Conservation (phyloP, 768 basidiomycete species). For the Auricularia heimuer region DNA sequence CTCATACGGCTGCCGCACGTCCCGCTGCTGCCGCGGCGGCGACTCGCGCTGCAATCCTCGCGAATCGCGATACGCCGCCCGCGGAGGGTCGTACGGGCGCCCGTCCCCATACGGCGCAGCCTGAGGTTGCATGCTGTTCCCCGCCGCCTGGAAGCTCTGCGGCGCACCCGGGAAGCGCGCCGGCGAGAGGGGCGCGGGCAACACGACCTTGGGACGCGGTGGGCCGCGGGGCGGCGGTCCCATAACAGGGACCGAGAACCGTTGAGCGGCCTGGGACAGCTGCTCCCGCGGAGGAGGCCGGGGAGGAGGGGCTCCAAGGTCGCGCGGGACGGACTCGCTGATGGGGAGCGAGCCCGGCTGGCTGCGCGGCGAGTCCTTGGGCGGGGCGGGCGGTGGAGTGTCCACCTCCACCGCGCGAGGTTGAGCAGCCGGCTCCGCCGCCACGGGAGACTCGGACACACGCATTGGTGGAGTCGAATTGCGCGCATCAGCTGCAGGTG, state of each 20-base stretch:
- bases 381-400: too few species aligned
- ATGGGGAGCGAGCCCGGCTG: too few species aligned
- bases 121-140: not conserved
- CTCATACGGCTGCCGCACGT: not conserved
- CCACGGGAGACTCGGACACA: too few species aligned
- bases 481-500: too few species aligned
- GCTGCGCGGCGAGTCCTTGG: too few species aligned
- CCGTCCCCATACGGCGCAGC: not conserved
- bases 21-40: not conserved
- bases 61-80: not conserved
- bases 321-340: too few species aligned
- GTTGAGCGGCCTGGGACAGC: not conserved
- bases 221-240: not conserved
- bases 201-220: conserved; percentile 6
- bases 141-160: not conserved
- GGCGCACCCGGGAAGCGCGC: conserved; percentile 7
- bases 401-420: too few species aligned
- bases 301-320: too few species aligned
- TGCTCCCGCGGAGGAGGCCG: too few species aligned
- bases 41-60: not conserved
- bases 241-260: not conserved
- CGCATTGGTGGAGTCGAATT: too few species aligned
- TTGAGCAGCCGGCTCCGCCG: too few species aligned
- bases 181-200: conserved; percentile 12
- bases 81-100: not conserved